These are phyloP conservation scores for Fusarium oxysporum DNA, from an alignment of 2,329 filamentous ascomycete genomes.

Conservation along the genomic window DNA sequence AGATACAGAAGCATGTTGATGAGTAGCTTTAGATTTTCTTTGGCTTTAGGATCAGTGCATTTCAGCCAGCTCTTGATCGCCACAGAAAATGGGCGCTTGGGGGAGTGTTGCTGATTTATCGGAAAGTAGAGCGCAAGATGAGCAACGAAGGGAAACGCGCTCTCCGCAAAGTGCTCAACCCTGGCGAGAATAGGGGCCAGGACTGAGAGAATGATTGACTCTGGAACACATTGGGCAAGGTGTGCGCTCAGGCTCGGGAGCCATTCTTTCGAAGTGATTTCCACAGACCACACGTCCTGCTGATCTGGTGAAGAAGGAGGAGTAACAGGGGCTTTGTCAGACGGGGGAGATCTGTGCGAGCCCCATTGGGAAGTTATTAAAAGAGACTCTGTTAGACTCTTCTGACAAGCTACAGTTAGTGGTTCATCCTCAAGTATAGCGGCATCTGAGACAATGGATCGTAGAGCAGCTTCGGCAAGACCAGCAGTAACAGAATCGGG, in stretches of 20 bases:
- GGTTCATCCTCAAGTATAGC: slow-evolving; percentile 58
- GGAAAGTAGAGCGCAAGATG: slow-evolving; percentile 83
- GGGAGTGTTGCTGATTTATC: slow-evolving; percentile 67
- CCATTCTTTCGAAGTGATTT: slow-evolving; percentile 66
- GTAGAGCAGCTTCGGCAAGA: slow-evolving; percentile 69
- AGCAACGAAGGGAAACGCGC: slow-evolving; percentile 83
- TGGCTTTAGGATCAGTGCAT: slow-evolving; percentile 52
- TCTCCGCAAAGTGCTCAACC: slow-evolving; percentile 76
- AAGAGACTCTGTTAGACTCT: slow-evolving; percentile 63
- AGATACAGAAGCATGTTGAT: slow-evolving; percentile 88
- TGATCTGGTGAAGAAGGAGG: slow-evolving; percentile 20
- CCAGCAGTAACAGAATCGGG: slow-evolving; percentile 67
- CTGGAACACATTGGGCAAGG: slow-evolving; percentile 68
- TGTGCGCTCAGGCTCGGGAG: slow-evolving; percentile 69
- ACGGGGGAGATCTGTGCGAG: slow-evolving; percentile 65
- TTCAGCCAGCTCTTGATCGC: slow-evolving; percentile 74
- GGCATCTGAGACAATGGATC: slow-evolving; percentile 67
- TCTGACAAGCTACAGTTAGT: slow-evolving; percentile 63
- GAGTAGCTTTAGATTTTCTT: slow-evolving; percentile 76
- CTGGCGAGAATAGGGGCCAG: slow-evolving; percentile 73
- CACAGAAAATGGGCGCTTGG: slow-evolving; percentile 73
- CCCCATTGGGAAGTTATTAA: slow-evolving; percentile 68
- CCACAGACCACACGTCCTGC: slow-evolving; percentile 48
- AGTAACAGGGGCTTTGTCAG: slow-evolving; percentile 53
- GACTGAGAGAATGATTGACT: slow-evolving; percentile 76